Percentiles rank a stretch among this genome's conserved stretches.
phyloP scores from a whole-genome alignment of 2,329 filamentous ascomycete species.

The Fusarium pseudoanthophilum region DNA sequence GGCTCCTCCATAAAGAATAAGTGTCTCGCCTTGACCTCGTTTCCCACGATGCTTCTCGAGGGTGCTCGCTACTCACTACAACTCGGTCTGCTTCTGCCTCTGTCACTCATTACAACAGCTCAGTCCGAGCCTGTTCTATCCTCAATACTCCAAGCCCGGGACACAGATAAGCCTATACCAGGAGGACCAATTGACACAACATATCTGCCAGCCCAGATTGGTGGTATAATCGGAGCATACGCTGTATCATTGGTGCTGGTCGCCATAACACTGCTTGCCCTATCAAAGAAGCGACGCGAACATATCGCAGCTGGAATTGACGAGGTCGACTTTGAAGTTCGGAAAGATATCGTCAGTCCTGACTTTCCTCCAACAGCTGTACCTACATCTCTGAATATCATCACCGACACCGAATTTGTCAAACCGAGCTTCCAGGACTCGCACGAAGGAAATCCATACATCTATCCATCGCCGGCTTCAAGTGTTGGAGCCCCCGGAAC shows the following conservation, averaged over 20 bases:
- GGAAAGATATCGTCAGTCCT: slow-evolving; percentile 37
- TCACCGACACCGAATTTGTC: slow-evolving; percentile 43
- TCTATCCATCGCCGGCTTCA: slow-evolving; percentile 59
- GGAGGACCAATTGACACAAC: slow-evolving; percentile 67
- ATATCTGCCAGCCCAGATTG: slow-evolving; percentile 83
- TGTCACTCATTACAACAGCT: slow-evolving; percentile 45
- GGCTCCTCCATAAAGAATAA: slow-evolving; percentile 48
- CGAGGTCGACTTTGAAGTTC: slow-evolving; percentile 57
- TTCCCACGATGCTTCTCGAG: slow-evolving; percentile 55
- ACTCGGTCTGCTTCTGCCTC: slow-evolving; percentile 45
- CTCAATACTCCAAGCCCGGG: slow-evolving; percentile 37
- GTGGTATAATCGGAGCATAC: slow-evolving; percentile 86
- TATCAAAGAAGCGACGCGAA: slow-evolving; percentile 66
- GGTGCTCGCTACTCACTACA: slow-evolving; percentile 42
- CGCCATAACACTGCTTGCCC: slow-evolving; percentile 70
- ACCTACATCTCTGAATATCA: slow-evolving; percentile 26
- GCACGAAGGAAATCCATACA: slow-evolving; percentile 53
- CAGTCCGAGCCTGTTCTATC: slow-evolving; percentile 47
- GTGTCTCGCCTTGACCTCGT: slow-evolving; percentile 40
- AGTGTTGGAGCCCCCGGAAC: slow-evolving; percentile 64
- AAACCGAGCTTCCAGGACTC: slow-evolving; percentile 62
- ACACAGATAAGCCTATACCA: slow-evolving; percentile 69
- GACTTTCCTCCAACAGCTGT: slow-evolving; percentile 37
- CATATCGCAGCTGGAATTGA: slow-evolving; percentile 64
- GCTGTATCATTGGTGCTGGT: slow-evolving; percentile 79